These are phyloP conservation scores for Chernovozyma aurita DNA, from an alignment of 1,139 yeast genomes.

Conservation along the genomic window DNA sequence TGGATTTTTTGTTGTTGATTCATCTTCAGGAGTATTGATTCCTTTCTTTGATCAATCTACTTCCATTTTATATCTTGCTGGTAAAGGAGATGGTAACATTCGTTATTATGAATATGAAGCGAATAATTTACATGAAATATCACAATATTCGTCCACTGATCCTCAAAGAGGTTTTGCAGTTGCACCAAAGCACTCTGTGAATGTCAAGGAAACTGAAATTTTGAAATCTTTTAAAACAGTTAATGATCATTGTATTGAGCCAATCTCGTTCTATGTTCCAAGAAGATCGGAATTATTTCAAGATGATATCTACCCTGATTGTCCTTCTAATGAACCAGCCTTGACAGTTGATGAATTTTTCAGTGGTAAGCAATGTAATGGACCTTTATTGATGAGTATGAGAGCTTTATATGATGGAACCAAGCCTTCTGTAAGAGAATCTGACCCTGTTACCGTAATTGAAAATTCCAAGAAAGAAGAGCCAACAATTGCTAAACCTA, in stretches of 20 bases:
- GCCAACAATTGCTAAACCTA: constrained; percentile 15
- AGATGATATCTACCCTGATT: constrained; percentile 87
- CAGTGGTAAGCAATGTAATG: constrained; percentile 68
- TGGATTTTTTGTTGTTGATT: constrained; percentile 79
- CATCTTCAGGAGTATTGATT: constrained; percentile 89
- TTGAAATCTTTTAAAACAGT: constrained; percentile 79
- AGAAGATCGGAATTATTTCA: constrained; percentile 92
- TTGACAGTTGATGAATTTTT: constrained; percentile 76
- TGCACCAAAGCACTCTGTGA: constrained; percentile 77
- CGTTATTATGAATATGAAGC: constrained; percentile 67
- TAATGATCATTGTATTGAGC: constrained; percentile 78
- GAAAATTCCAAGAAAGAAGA: constrained; percentile 20
- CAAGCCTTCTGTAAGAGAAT: constrained; percentile 39
- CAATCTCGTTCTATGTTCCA: constrained; percentile 87
- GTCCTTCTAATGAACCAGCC: constrained; percentile 78
- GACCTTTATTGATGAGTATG: constrained; percentile 79
- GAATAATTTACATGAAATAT: constrained; percentile 74
- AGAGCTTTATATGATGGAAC: constrained; percentile 74
- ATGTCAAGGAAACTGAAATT: constrained; percentile 79
- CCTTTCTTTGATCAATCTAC: constrained; percentile 85
- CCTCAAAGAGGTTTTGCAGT: constrained; percentile 96
- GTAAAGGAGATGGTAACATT: constrained; percentile 97
- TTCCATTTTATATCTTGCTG: constrained; percentile 80
- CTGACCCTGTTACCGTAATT: constrained; percentile 28
- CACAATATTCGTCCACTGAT: constrained; percentile 82